Conservation (phyloP, 1,284 basidiomycete species). For the Leccinum colubrinum region DNA sequence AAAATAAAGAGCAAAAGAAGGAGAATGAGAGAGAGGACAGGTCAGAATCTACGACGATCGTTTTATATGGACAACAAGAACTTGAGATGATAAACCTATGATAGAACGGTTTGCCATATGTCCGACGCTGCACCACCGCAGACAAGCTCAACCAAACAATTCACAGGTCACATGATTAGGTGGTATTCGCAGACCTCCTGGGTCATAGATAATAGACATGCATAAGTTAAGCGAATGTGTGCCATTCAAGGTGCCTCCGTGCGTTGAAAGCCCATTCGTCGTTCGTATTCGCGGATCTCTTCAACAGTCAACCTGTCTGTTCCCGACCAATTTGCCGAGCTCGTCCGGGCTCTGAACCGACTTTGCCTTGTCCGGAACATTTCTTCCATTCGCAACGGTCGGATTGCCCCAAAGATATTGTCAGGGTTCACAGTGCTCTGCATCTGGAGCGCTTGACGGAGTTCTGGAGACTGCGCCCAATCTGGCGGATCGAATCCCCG, state of each 20-base stretch:
- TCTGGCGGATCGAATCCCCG: conserved; percentile 71
- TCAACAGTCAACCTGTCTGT: conserved; percentile 78
- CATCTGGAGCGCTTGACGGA: conserved; percentile 71
- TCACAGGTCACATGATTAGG: conserved; percentile 25
- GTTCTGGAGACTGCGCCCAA: conserved; percentile 91
- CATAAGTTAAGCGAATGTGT: conserved; percentile 7
- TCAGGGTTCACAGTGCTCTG: conserved; percentile 90
- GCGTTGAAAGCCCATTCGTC: conserved; percentile 82
- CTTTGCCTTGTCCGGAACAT: conserved; percentile 73
- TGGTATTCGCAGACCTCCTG: not conserved
- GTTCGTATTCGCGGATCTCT: conserved; percentile 85
- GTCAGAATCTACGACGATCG: conserved; percentile 31
- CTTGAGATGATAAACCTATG: conserved; percentile 26
- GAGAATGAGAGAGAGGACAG: conserved; percentile 45
- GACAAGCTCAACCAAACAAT: conserved; percentile 31
- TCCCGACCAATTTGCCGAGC: conserved; percentile 92
- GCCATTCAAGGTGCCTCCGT: conserved; percentile 15
- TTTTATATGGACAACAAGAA: conserved; percentile 31
- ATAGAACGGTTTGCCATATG: conserved; percentile 24
- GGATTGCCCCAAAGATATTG: conserved; percentile 87
- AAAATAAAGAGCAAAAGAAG: conserved; percentile 23
- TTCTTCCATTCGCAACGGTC: conserved; percentile 84
- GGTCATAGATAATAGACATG: conserved; percentile 1
- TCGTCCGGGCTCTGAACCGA: conserved; percentile 84
- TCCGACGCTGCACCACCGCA: conserved; percentile 5